Conservation (phyloP, 2,329 filamentous ascomycete genomes). For the Pseudogymnoascus sp. region DNA sequence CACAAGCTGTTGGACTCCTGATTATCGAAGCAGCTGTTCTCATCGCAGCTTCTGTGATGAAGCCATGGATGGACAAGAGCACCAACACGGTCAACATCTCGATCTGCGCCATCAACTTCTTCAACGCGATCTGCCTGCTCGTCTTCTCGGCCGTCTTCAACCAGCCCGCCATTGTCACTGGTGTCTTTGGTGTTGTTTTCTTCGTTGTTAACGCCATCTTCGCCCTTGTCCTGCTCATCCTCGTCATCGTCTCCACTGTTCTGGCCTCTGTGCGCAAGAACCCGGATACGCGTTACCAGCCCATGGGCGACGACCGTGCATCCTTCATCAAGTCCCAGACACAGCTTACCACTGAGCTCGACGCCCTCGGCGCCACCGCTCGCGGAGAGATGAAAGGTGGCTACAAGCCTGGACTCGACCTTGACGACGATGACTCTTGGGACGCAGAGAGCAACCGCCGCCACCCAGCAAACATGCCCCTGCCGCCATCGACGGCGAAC, state of each 20-base stretch:
- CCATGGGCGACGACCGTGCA: slow-evolving; percentile 90
- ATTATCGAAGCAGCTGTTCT: slow-evolving; percentile 74
- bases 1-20: slow-evolving; percentile 74
- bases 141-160: slow-evolving; percentile 84
- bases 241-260: slow-evolving; percentile 68
- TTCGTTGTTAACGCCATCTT: slow-evolving; percentile 83
- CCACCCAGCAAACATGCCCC: slow-evolving; percentile 31
- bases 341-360: slow-evolving; percentile 78
- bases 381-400: slow-evolving; percentile 65
- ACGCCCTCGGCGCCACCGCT: slow-evolving; percentile 81
- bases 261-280: slow-evolving; percentile 87
- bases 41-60: slow-evolving; percentile 68
- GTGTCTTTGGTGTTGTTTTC: slow-evolving; percentile 81
- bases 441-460: slow-evolving; percentile 48
- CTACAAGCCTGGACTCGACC: slow-evolving; percentile 50
- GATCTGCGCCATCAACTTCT: slow-evolving; percentile 81
- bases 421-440: slow-evolving; percentile 66
- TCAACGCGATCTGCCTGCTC: slow-evolving; percentile 82
- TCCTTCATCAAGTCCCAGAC: slow-evolving; percentile 97
- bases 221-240: slow-evolving; percentile 70
- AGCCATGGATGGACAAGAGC: slow-evolving; percentile 98
- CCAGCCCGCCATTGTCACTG: slow-evolving; percentile 73
- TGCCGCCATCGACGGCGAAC: slow-evolving; percentile 27
- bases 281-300: slow-evolving; percentile 88
- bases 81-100: slow-evolving; percentile 95